Base-by-base conservation (phyloP, 352 stramenopile genomes). In the Phytophthora pluvialis region DNA sequence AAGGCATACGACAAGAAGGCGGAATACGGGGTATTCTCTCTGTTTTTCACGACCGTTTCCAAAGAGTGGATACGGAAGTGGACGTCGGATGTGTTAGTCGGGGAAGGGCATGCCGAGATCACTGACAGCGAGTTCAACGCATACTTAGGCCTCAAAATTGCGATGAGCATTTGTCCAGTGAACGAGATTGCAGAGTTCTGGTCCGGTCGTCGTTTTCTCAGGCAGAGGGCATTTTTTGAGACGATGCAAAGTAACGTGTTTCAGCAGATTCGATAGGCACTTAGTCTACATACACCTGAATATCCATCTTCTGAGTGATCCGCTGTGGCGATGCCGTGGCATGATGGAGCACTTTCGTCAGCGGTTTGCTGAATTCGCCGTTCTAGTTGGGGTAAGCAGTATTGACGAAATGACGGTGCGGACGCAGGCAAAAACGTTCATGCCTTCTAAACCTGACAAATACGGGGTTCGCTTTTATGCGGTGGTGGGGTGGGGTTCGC, bases 121-220 rank as follows among this genome's bases (percentile, higher is more conserved):
- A 52, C 43, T 5, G 50, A 68, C 9, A 68, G 60, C 11, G 49
- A 67, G 32, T 55, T 67, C 18, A 56, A 50, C n/a, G 42, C 50
- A 0, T 61, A 62, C 21, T 35, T 56, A 33, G 60, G 60, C 1
- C 51, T 68, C 1, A 51, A 62, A 16, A 62, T 58, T 21, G 44
- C 43, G 0, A 62, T 62, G 50, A 40, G 36, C 9, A 29, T 68
- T 10, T 68, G 60, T 10, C 32, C 40, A 10, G 1, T 60, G n/a
- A 66, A 54, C 12, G 58, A 60, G 0, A 66, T 66, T 4, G 33
- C 48, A 4, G 48, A 54, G 11, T 50, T 49, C 7, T 66, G 49
- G 58, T 66, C 48, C 0, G 42, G 49, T 2, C 15, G 26, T 3
- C 38, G 48, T 1, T 60, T 66, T 32, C 33, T 66, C 0, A n/a